A percentile compares a stretch with the other conserved stretches of the same genome.
phyloP scores from a whole-genome alignment of 352 stramenopile genomes.

The Phytophthora multivora region DNA sequence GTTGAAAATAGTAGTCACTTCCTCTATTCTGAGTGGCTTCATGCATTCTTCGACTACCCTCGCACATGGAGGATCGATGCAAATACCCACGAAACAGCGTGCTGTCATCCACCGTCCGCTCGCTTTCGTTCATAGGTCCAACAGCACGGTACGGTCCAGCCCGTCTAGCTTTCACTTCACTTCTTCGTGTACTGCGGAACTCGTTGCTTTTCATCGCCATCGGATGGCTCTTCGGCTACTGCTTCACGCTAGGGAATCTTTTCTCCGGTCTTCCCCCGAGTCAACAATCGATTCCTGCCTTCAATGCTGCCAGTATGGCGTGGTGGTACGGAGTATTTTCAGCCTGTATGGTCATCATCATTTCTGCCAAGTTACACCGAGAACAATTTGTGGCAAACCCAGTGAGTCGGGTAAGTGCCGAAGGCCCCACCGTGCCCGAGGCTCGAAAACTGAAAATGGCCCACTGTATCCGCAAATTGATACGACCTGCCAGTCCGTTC shows the following conservation, averaged over 20 bases:
- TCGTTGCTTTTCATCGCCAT: constrained; percentile 1
- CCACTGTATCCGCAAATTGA: constrained; percentile 10
- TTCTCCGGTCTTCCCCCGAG: constrained; percentile 4
- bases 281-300: constrained; percentile 9
- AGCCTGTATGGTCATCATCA: constrained; percentile 6
- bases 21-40: too few species aligned
- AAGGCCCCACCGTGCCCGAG: too few species aligned
- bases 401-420: background rate
- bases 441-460: constrained; percentile 6
- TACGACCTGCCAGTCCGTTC: background rate
- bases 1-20: too few species aligned
- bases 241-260: constrained; percentile 6
- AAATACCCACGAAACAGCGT: too few species aligned
- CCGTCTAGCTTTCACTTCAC: background rate
- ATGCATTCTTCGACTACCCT: too few species aligned
- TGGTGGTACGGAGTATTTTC: constrained; percentile 20
- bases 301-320: constrained; percentile 10
- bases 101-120: too few species aligned
- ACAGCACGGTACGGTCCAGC: background rate
- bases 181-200: constrained; percentile 3
- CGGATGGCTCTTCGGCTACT: constrained; percentile 14
- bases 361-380: constrained; percentile 7
- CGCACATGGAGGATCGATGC: too few species aligned
- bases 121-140: too few species aligned
- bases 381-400: constrained; percentile 10